Conservation (phyloP, 768 basidiomycete species). For the Asterophora parasitica region DNA sequence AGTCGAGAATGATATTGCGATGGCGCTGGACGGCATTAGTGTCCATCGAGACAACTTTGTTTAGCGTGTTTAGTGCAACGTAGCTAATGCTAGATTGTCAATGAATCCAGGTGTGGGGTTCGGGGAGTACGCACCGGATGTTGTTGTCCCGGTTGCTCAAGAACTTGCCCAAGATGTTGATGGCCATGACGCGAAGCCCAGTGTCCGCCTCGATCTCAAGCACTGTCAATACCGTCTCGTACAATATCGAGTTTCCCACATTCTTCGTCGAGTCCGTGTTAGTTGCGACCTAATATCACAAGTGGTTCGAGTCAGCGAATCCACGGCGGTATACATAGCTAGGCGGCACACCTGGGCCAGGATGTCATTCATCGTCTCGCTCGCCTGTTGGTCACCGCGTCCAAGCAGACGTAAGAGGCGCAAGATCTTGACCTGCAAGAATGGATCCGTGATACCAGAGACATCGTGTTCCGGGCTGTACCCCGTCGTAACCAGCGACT, state of each 20-base stretch:
- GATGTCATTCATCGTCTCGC: constrained; percentile 98
- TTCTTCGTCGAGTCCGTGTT: constrained; percentile 98
- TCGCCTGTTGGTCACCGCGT: constrained; percentile 76
- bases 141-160: constrained; percentile 97
- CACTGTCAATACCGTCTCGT: constrained; percentile 95
- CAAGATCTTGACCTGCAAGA: constrained; percentile 90
- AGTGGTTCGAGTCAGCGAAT: background rate
- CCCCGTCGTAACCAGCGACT: constrained; percentile 91
- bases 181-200: constrained; percentile 96
- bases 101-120: background rate
- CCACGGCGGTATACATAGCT: background rate
- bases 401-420: constrained; percentile 88
- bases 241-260: constrained; percentile 95
- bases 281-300: constrained; percentile 75
- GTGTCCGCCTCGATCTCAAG: constrained; percentile 97
- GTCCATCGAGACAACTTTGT: constrained; percentile 97
- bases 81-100: constrained; percentile 50
- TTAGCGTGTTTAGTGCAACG: constrained; percentile 95
- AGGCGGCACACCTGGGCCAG: constrained; percentile 69
- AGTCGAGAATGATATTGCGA: constrained; percentile 97
- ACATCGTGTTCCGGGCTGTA: constrained; percentile 99
- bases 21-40: constrained; percentile 98
- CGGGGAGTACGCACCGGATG: constrained; percentile 66
- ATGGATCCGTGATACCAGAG: constrained; percentile 97
- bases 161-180: constrained; percentile 98